Evolutionary conservation across 345 rosid genomes (phyloP).

Genomic region (Arabidopsis arenosa): DNA sequence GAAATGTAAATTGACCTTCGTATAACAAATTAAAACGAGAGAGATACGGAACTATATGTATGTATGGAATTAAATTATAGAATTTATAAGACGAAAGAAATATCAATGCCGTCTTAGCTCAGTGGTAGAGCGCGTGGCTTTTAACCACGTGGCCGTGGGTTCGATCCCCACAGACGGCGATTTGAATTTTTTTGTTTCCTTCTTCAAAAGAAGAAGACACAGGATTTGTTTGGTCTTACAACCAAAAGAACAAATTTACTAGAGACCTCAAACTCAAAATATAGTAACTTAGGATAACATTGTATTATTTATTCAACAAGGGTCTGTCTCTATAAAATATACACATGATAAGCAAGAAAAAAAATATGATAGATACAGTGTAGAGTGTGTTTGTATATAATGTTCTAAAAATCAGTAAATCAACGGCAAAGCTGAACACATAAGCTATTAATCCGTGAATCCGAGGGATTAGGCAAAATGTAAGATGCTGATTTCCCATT

Average conservation of each 20-base stretch:
- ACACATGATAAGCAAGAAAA: slow-evolving; percentile 30
- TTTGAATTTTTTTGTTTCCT: too few species aligned
- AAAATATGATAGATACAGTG: slow-evolving; percentile 18
- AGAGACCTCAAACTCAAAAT: slow-evolving; percentile 6
- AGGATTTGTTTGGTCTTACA: not conserved
- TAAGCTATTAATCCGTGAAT: slow-evolving; percentile 57
- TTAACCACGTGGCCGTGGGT: slow-evolving; percentile 89
- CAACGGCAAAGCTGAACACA: slow-evolving; percentile 68
- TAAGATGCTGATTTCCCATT: slow-evolving; percentile 62
- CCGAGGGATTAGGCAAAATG: slow-evolving; percentile 49
- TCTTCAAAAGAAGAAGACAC: too few species aligned
- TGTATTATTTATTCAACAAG: slow-evolving; percentile 26
- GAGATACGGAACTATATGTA: too few species aligned
- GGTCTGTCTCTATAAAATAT: slow-evolving; percentile 9
- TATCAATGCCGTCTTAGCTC: slow-evolving; percentile 13
- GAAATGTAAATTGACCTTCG: not conserved
- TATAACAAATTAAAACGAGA: not conserved
- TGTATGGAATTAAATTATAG: too few species aligned
- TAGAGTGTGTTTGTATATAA: not conserved
- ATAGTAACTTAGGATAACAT: not conserved
- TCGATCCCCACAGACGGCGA: slow-evolving; percentile 89
- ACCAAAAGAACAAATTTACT: not conserved
- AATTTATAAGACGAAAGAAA: too few species aligned
- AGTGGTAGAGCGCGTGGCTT: slow-evolving; percentile 90
- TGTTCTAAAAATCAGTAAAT: slow-evolving; percentile 24